These are phyloP conservation scores for Biscogniauxia sp. DNA, from an alignment of 2,329 filamentous ascomycete species.

Conservation along the genomic window DNA sequence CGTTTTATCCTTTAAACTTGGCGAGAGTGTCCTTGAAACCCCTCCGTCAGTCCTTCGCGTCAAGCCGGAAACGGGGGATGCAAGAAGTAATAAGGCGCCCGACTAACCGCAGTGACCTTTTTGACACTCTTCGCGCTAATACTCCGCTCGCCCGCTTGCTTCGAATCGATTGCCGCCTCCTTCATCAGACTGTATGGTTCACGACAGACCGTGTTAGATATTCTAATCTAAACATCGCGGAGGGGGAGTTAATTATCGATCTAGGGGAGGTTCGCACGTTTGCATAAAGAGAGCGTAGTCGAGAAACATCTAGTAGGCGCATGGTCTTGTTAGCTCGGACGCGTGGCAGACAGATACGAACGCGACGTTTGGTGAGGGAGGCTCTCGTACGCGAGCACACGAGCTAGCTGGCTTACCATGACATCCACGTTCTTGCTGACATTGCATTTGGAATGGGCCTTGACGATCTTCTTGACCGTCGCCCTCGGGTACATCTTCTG, in stretches of 20 bases:
- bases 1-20: constrained; percentile 64
- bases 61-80: background rate
- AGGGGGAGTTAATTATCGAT: background rate
- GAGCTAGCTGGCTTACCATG: constrained; percentile 53
- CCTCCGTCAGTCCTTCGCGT: constrained; percentile 1
- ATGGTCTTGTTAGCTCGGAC: constrained; percentile 7
- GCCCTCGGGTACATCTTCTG: constrained; percentile 80
- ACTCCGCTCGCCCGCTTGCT: constrained; percentile 68
- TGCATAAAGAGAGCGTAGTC: constrained; percentile 83
- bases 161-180: constrained; percentile 74
- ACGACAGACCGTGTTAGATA: constrained; percentile 6
- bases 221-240: background rate
- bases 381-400: constrained; percentile 8
- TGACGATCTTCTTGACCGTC: constrained; percentile 85
- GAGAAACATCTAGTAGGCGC: constrained; percentile 65
- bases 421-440: constrained; percentile 85
- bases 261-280: constrained; percentile 39
- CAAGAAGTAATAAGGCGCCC: background rate
- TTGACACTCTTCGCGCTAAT: constrained; percentile 74
- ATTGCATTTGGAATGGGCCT: constrained; percentile 78
- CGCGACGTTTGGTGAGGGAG: constrained; percentile 10
- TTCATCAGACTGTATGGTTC: constrained; percentile 62
- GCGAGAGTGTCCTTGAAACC: constrained; percentile 57
- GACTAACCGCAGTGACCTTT: constrained; percentile 70
- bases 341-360: constrained; percentile 23